phyloP scores from a whole-genome alignment of 225 moss, liverwort and hornwort genomes.

The Ulota crispa region DNA sequence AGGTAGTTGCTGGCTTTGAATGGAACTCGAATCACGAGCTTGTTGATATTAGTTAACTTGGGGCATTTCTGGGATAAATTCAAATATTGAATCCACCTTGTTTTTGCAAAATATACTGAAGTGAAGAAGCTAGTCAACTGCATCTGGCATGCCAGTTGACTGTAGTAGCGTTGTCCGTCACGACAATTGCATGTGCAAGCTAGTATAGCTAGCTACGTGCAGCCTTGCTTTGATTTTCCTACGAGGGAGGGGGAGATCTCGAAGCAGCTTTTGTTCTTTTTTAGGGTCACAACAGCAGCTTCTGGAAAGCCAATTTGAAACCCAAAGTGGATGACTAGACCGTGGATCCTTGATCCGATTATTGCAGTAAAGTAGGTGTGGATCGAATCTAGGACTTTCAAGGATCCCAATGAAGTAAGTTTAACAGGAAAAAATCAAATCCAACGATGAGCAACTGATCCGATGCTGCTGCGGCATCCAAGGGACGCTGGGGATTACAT shows the following conservation, averaged over 20 bases:
- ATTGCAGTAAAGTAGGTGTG: neutral
- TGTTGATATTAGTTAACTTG: neutral
- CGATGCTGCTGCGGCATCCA: neutral
- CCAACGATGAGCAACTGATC: neutral
- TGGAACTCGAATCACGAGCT: neutral
- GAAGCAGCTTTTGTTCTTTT: neutral
- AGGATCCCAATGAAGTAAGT: neutral
- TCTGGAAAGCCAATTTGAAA: neutral
- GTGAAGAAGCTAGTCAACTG: neutral
- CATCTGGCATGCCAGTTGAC: too few relatives aligned
- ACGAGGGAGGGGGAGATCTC: neutral
- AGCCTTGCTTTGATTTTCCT: neutral
- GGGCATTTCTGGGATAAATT: neutral
- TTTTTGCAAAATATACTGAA: neutral
- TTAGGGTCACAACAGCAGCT: neutral
- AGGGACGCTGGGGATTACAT: neutral
- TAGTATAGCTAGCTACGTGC: neutral
- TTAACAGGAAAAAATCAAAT: neutral
- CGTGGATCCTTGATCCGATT: neutral
- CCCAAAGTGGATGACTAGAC: too few relatives aligned
- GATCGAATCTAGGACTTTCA: neutral
- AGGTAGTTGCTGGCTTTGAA: slow-evolving; percentile 3
- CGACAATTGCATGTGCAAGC: neutral
- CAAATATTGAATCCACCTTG: neutral
- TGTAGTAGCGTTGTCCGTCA: neutral